A percentile compares a stretch with the other conserved stretches of the same genome.
Conservation (phyloP, 2,329 filamentous ascomycete genomes). For the Aspergillus thermomutatus region DNA sequence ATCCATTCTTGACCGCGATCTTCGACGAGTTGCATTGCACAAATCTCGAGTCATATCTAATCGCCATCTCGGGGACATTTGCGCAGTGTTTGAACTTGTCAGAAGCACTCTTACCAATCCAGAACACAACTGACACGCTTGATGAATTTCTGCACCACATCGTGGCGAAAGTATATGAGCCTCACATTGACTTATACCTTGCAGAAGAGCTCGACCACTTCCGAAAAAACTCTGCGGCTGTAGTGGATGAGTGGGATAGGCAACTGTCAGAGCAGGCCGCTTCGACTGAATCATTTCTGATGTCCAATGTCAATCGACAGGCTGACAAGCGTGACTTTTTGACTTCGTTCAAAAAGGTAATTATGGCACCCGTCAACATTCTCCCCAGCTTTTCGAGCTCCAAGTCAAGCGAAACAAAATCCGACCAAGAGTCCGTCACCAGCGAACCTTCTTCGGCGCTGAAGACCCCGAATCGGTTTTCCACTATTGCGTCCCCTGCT, state of each 20-base stretch:
- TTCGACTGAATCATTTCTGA: conserved; percentile 86
- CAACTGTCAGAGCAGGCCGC: conserved; percentile 88
- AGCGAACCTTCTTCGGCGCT: conserved; percentile 17
- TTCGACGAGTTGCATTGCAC: conserved; percentile 83
- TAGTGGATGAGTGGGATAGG: conserved; percentile 85
- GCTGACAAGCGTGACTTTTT: conserved; percentile 96
- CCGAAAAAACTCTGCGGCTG: conserved; percentile 67
- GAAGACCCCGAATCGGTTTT: conserved; percentile 36
- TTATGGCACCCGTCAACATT: conserved; percentile 97
- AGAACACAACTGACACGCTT: conserved; percentile 56
- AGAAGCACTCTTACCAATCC: conserved; percentile 65
- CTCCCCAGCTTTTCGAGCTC: conserved; percentile 67
- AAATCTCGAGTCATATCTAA: conserved; percentile 73
- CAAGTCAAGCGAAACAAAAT: conserved; percentile 48
- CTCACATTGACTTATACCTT: conserved; percentile 89
- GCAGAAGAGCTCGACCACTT: conserved; percentile 89
- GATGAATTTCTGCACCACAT: conserved; percentile 64
- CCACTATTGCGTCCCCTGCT: conserved; percentile 33
- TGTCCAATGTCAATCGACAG: conserved; percentile 91
- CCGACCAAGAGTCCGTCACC: conserved; percentile 18
- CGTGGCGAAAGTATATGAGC: conserved; percentile 75
- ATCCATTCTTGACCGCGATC: conserved; percentile 79
- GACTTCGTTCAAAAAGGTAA: conserved; percentile 94
- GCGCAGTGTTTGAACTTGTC: conserved; percentile 80
- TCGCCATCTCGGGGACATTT: conserved; percentile 82